Percentiles rank a stretch among this genome's conserved stretches.
Conservation (phyloP, 345 rosid genomes). For the Theobroma cacao region DNA sequence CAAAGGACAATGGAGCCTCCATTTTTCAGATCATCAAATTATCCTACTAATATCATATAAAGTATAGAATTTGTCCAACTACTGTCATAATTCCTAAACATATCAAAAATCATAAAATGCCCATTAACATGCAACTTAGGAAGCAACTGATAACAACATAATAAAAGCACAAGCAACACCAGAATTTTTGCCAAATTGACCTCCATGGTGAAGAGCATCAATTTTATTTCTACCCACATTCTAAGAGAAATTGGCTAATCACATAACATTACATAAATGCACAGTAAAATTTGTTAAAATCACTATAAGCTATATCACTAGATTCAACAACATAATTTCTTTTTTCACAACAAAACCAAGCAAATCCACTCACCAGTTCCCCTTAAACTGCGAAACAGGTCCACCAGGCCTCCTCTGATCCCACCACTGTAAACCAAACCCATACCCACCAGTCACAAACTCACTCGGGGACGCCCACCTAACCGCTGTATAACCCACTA, state of each 20-base stretch:
- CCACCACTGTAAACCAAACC: constrained; percentile 89
- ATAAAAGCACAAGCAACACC: background rate
- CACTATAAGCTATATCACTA: background rate
- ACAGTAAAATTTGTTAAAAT: background rate
- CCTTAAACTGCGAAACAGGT: constrained; percentile 74
- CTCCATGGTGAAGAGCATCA: background rate
- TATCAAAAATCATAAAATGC: background rate
- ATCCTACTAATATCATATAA: background rate
- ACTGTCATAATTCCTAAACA: background rate
- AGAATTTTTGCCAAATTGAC: background rate
- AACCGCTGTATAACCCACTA: constrained; percentile 69
- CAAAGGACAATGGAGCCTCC: background rate
- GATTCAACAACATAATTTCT: background rate
- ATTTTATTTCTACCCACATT: background rate
- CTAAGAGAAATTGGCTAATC: no score
- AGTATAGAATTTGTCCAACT: background rate
- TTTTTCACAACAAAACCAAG: background rate
- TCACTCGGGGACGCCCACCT: constrained; percentile 86
- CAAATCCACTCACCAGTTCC: constrained; percentile 54
- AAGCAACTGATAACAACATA: background rate
- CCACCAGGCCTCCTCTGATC: constrained; percentile 73
- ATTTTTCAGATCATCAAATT: background rate
- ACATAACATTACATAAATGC: background rate
- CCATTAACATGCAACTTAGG: background rate
- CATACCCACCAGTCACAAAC: constrained; percentile 85